These are phyloP conservation scores for Glycine soja DNA, from an alignment of 306 rosid genomes.

Conservation along the genomic window DNA sequence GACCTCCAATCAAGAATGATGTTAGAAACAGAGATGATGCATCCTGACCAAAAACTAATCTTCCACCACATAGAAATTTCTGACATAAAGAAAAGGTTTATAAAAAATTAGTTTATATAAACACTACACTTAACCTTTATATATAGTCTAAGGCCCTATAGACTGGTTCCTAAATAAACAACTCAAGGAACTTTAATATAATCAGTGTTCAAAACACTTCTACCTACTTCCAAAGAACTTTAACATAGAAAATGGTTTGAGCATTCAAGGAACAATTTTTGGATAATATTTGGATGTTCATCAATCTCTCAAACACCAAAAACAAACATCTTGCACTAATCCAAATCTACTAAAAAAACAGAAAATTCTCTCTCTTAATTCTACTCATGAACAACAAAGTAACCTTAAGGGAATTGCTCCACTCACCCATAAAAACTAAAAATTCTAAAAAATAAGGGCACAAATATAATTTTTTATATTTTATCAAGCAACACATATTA, in stretches of 20 bases:
- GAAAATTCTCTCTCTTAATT: background rate
- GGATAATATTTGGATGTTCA: background rate
- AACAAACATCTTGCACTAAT: constrained; percentile 3
- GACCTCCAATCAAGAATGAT: constrained; percentile 78
- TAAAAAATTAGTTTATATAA: constrained; percentile 12
- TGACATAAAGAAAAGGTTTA: constrained; percentile 44
- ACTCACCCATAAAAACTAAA: constrained; percentile 21
- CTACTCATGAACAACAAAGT: background rate
- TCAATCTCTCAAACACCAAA: constrained; percentile 24
- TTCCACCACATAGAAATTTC: constrained; percentile 92
- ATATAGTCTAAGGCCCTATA: background rate
- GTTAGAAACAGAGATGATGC: constrained; percentile 76
- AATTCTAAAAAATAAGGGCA: background rate
- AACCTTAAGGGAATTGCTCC: background rate
- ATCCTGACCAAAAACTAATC: constrained; percentile 85
- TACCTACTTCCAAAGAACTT: constrained; percentile 23
- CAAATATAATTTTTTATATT: background rate
- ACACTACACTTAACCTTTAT: background rate
- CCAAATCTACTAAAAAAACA: background rate
- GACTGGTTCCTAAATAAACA: background rate
- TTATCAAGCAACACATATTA: background rate
- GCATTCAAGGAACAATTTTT: constrained; percentile 3
- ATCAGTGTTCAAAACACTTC: constrained; percentile 17
- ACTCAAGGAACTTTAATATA: background rate
- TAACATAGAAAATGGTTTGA: constrained; percentile 12